These are phyloP conservation scores for Cylindrodendrum hubeiense DNA, from an alignment of 2,329 filamentous ascomycete genomes.

Conservation along the genomic window DNA sequence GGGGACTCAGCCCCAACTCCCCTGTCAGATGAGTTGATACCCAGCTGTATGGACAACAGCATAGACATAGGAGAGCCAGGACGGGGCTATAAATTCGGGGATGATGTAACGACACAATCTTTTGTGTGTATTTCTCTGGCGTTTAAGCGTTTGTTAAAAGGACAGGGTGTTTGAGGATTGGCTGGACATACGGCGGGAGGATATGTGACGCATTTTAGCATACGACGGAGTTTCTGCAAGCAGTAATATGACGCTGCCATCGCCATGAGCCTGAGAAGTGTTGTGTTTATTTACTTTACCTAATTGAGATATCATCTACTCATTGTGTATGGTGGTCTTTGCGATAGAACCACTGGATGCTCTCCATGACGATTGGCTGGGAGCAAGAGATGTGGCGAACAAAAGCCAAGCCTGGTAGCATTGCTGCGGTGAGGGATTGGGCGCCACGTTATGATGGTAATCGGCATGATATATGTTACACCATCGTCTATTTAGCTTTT, in stretches of 20 bases:
- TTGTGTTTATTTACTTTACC: background rate
- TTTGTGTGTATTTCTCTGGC: constrained; percentile 20
- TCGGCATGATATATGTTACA: no score
- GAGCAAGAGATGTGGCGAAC: no score
- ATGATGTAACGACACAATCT: constrained; percentile 20
- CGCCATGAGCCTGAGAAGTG: background rate
- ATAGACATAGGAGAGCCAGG: background rate
- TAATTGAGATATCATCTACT: background rate
- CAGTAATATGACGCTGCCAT: background rate
- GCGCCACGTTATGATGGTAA: no score
- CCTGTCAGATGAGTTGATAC: constrained; percentile 39
- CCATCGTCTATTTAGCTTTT: no score
- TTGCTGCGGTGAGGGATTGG: no score
- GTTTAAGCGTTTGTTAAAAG: constrained; percentile 22
- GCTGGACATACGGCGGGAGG: background rate
- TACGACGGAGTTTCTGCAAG: constrained; percentile 21
- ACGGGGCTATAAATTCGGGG: background rate
- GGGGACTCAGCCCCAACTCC: constrained; percentile 45
- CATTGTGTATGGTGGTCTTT: no score
- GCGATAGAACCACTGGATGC: no score
- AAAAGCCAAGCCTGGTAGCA: no score
- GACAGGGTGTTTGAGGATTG: constrained; percentile 4
- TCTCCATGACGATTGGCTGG: no score
- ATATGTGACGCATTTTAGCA: constrained; percentile 10
- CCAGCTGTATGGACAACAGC: constrained; percentile 33